These are phyloP conservation scores for Psilocybe subaeruginosa DNA, from an alignment of 768 basidiomycete species.

Conservation along the genomic window DNA sequence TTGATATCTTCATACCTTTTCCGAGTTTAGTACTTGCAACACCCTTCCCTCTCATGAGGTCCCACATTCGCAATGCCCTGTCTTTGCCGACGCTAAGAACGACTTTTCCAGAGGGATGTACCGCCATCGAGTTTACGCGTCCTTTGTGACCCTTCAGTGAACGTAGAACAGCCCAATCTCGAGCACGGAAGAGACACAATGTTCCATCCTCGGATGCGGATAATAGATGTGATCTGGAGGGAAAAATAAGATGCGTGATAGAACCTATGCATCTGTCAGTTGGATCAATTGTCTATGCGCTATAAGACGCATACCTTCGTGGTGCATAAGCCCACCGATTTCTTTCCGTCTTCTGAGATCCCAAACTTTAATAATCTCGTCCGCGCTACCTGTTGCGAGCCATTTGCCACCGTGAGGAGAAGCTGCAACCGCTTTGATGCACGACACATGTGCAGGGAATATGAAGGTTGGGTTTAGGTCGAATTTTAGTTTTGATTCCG, in stretches of 20 bases:
- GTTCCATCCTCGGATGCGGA: constrained; percentile 94
- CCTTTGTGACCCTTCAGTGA: constrained; percentile 92
- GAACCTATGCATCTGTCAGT: constrained; percentile 59
- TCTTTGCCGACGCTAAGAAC: constrained; percentile 93
- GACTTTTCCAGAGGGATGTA: constrained; percentile 93
- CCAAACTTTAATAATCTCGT: constrained; percentile 98
- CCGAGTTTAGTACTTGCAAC: constrained; percentile 88
- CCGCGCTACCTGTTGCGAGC: constrained; percentile 94
- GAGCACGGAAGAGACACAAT: constrained; percentile 85
- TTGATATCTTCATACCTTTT: constrained; percentile 56
- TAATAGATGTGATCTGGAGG: constrained; percentile 86
- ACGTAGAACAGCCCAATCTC: constrained; percentile 93
- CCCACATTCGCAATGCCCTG: constrained; percentile 94
- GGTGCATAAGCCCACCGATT: constrained; percentile 93
- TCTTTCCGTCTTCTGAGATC: constrained; percentile 91
- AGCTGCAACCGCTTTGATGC: constrained; percentile 87
- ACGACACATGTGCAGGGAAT: constrained; percentile 96
- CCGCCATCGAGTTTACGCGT: constrained; percentile 85
- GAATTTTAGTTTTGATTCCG: constrained; percentile 34
- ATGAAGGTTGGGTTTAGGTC: constrained; percentile 84
- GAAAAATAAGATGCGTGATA: constrained; percentile 86
- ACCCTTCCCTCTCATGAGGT: constrained; percentile 93
- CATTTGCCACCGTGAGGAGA: constrained; percentile 92
- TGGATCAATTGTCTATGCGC: not conserved
- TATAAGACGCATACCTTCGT: constrained; percentile 66